These are phyloP conservation scores for Xylaria sp. DNA, from an alignment of 2,329 filamentous ascomycete genomes.

Conservation along the genomic window DNA sequence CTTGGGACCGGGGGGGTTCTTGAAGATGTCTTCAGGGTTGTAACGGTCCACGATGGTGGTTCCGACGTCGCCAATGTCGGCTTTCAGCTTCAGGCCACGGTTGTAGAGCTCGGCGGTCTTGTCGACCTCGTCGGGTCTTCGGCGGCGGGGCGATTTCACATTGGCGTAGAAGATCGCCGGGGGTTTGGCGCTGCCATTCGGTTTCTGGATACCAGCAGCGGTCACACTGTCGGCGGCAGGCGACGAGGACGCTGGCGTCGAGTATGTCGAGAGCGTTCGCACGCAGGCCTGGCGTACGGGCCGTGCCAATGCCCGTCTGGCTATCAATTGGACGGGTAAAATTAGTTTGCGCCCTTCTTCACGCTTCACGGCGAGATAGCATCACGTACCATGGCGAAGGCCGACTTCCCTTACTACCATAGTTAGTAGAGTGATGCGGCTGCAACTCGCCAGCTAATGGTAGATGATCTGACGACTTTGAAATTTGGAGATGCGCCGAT, in stretches of 20 bases:
- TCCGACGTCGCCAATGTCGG: constrained; percentile 44
- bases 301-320: constrained; percentile 48
- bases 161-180: constrained; percentile 28
- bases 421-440: constrained; percentile 5
- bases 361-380: neutral
- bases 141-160: constrained; percentile 19
- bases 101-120: constrained; percentile 36
- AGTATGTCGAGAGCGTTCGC: constrained; percentile 37
- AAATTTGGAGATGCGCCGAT: constrained; percentile 18
- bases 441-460: constrained; percentile 1
- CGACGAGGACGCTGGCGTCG: constrained; percentile 25
- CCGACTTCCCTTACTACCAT: constrained; percentile 35
- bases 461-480: constrained; percentile 9
- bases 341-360: constrained; percentile 5
- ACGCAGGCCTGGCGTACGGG: constrained; percentile 36
- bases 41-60: constrained; percentile 52
- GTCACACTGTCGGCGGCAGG: constrained; percentile 23
- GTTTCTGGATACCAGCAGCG: constrained; percentile 19
- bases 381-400: constrained; percentile 28
- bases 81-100: constrained; percentile 39
- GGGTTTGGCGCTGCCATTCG: constrained; percentile 7
- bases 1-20: constrained; percentile 66
- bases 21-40: constrained; percentile 59
- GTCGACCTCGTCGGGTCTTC: constrained; percentile 23
- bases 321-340: constrained; percentile 36